Evolutionary conservation across 352 stramenopile genomes (phyloP).

Genomic region (Phytophthora hybrid): DNA sequence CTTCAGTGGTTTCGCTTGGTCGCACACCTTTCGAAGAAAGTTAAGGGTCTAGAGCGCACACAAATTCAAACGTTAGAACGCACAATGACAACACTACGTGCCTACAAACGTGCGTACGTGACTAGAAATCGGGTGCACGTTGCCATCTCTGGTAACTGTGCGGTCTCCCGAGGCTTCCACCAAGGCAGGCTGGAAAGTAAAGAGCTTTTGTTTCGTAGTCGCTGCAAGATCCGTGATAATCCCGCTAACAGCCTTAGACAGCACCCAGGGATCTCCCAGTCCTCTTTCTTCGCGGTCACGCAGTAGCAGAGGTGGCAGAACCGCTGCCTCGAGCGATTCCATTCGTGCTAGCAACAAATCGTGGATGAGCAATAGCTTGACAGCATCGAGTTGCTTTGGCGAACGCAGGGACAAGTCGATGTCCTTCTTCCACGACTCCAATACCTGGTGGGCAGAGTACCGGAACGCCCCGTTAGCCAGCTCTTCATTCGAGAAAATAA

Average conservation of each 20-base stretch:
- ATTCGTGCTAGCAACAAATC: conserved; percentile 51
- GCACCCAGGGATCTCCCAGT: conserved; percentile 72
- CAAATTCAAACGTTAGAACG: not conserved
- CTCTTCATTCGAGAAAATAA: conserved; percentile 72
- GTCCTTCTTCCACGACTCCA: conserved; percentile 66
- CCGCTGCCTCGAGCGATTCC: conserved; percentile 45
- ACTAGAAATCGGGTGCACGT: conserved; percentile 81
- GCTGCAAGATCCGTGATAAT: conserved; percentile 55
- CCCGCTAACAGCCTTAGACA: conserved; percentile 53
- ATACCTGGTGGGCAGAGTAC: conserved; percentile 52
- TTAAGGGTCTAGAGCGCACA: conserved; percentile 60
- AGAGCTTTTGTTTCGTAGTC: conserved; percentile 67
- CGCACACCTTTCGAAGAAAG: conserved; percentile 78
- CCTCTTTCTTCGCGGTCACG: conserved; percentile 68
- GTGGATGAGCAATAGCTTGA: conserved; percentile 71
- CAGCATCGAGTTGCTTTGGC: conserved; percentile 42
- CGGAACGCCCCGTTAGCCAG: conserved; percentile 71
- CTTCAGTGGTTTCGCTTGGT: conserved; percentile 69
- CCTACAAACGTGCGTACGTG: conserved; percentile 39
- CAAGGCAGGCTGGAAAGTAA: conserved; percentile 71
- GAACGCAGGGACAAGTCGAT: conserved; percentile 37
- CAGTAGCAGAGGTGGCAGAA: conserved; percentile 68
- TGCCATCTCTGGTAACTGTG: conserved; percentile 72
- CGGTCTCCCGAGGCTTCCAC: conserved; percentile 56
- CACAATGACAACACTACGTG: not conserved